These are phyloP conservation scores for Paspalum notatum DNA, from an alignment of 176 grass and related monocot species.

Conservation along the genomic window DNA sequence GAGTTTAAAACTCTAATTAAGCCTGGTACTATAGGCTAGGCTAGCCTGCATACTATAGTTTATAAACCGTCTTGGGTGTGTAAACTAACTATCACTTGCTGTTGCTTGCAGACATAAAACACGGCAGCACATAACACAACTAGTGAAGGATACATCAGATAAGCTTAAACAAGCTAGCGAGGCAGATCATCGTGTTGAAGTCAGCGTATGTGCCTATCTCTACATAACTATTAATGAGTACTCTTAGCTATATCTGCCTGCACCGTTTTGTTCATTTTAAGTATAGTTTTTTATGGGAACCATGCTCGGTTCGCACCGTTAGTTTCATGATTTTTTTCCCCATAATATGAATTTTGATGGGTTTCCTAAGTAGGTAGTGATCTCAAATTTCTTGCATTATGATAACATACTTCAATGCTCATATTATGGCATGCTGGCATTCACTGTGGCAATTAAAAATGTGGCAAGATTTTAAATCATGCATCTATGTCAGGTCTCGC, in stretches of 20 bases:
- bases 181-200: slow-evolving; percentile 73
- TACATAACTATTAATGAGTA: not conserved
- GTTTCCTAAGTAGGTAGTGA: not conserved
- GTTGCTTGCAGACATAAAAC: slow-evolving; percentile 73
- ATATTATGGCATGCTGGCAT: slow-evolving; percentile 4
- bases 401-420: not conserved
- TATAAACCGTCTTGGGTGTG: not conserved
- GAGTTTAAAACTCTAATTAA: not conserved
- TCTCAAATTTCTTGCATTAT: not conserved
- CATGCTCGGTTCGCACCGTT: not conserved
- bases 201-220: slow-evolving; percentile 63
- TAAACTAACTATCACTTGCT: slow-evolving; percentile 7
- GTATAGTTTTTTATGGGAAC: not conserved
- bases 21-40: not conserved
- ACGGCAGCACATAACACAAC: slow-evolving; percentile 68
- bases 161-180: slow-evolving; percentile 96
- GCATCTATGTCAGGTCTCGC: not conserved
- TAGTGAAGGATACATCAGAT: slow-evolving; percentile 92
- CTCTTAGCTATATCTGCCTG: not conserved
- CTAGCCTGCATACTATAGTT: not conserved
- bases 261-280: not conserved
- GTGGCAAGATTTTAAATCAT: slow-evolving; percentile 1
- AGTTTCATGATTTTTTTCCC: not conserved
- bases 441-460: not conserved
- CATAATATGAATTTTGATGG: not conserved